Evolutionary conservation across 768 basidiomycete species (phyloP), one percentile per base, ranked within the genome.

Genomic region (Mycena capillaripes): DNA sequence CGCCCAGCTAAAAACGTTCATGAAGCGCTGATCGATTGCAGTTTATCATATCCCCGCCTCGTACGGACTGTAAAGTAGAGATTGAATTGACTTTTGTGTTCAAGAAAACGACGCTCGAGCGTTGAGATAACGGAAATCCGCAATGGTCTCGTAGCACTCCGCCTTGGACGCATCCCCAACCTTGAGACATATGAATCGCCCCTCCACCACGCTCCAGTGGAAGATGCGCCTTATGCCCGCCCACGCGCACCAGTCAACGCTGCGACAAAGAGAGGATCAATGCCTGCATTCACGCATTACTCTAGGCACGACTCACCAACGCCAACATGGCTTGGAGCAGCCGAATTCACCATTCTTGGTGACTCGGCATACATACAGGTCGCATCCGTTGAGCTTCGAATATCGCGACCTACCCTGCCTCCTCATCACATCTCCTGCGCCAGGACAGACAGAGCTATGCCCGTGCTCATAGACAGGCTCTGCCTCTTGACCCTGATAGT

Each of bases 161-260:
- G 69, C 71, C 60, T 78, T 76, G 23, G 79, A 56, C 52, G 66
- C 79, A 44, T 82, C 82, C 65, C 86, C 85, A 62, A 88, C 87
- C 78, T 89, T 89, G 52, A 88, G 79, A 42, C 78, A 77, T 21
- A 75, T 25, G 52, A 87, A 82, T 3, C 83, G 82, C 53, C 78
- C 79, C 44, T 76, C 79, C 21, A 75, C 79, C 9, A 77, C 79
- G 64, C 88, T 83, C 85, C 87, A 89, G 71, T 89, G 86, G 73
- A 89, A 90, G 48, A 90, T 85, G 46, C 89, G 84, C 79, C 85
- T 88, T 69, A 90, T 84, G 0, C 89, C 89, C 25, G 88, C 87
- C 89, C 89, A 90, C 52, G 81, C 79, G 74, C 87, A 90, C 88
- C 88, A 90, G 65, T 87, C 84, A 36, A 90, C 68, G 66, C 89